phyloP scores from a whole-genome alignment of 2,329 filamentous ascomycete species.

The Trichoderma oligosporum region DNA sequence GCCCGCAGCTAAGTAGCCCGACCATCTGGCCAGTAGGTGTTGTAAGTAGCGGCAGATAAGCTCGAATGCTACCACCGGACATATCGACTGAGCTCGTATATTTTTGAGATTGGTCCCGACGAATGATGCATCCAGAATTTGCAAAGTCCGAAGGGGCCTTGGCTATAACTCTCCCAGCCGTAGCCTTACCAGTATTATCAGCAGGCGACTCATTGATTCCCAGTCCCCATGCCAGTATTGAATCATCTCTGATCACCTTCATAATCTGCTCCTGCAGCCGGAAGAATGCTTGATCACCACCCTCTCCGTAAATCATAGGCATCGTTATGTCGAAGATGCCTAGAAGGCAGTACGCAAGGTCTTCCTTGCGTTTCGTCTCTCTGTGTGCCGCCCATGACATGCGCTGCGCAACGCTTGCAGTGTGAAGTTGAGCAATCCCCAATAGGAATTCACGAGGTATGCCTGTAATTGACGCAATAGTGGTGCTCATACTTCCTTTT shows the following conservation, averaged over 20 bases:
- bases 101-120: not conserved
- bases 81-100: constrained; percentile 10
- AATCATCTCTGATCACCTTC: constrained; percentile 20
- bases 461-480: constrained; percentile 29
- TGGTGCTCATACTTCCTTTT: constrained; percentile 4
- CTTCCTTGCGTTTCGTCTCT: constrained; percentile 20
- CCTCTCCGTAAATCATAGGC: constrained; percentile 24
- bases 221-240: constrained; percentile 23
- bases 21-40: not conserved
- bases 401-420: constrained; percentile 24
- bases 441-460: constrained; percentile 24
- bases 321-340: constrained; percentile 24
- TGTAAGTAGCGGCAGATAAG: not conserved
- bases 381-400: constrained; percentile 25
- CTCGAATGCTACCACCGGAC: constrained; percentile 14
- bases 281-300: constrained; percentile 20
- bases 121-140: constrained; percentile 14
- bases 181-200: not conserved
- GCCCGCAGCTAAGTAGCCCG: constrained; percentile 18
- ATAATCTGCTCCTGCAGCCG: constrained; percentile 23
- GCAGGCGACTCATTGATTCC: not conserved
- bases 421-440: not conserved
- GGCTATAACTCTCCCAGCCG: not conserved
- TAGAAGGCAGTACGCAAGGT: constrained; percentile 24
- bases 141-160: constrained; percentile 10